Conservation (phyloP, 2,329 filamentous ascomycete species). For the Colletotrichum sp. region DNA sequence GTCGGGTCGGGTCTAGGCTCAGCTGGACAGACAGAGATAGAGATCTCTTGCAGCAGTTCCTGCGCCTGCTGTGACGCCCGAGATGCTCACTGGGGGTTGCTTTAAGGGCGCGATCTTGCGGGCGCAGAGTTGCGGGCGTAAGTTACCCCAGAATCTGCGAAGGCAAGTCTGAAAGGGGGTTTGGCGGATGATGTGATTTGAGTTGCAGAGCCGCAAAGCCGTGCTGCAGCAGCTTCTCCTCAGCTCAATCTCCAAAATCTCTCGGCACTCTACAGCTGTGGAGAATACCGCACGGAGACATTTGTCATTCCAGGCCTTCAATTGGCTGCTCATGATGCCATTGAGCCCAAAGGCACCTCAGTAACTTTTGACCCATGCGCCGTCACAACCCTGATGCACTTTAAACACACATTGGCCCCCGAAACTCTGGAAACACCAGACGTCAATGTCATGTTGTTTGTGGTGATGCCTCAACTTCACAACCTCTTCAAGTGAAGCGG, state of each 20-base stretch:
- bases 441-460: neutral
- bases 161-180: neutral
- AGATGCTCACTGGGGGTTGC: neutral
- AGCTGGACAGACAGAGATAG: neutral
- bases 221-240: neutral
- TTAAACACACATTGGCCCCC: neutral
- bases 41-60: neutral
- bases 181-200: neutral
- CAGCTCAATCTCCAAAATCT: neutral
- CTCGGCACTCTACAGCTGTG: constrained; percentile 7
- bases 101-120: neutral
- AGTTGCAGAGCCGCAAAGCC: constrained; percentile 4
- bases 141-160: constrained; percentile 8
- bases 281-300: neutral
- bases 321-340: constrained; percentile 16
- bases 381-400: neutral
- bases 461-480: neutral
- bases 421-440: neutral
- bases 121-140: constrained; percentile 14
- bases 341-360: neutral
- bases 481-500: neutral
- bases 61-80: neutral
- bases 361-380: neutral
- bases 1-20: neutral
- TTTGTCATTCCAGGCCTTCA: constrained; percentile 8